Evolutionary conservation across 371 early-diverging fungal species (phyloP).

Genomic region (Chytridium lagenaria): DNA sequence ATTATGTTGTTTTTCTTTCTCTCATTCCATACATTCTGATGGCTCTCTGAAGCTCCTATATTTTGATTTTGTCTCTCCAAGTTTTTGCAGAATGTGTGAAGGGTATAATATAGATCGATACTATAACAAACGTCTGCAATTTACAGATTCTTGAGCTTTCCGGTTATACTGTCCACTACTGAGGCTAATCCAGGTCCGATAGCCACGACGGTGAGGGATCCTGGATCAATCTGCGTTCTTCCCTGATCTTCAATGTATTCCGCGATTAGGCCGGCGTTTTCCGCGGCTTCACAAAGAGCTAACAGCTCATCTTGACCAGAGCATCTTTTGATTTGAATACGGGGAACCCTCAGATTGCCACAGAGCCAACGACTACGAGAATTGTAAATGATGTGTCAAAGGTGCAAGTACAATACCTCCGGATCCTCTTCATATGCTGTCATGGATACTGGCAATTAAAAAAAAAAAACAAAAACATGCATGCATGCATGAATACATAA

Average conservation of each 20-base stretch:
- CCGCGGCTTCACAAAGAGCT: not conserved
- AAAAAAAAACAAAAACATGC: too few relatives aligned
- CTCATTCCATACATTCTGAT: too few relatives aligned
- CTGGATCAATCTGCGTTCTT: conserved; percentile 92
- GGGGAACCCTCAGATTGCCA: conserved; percentile 3
- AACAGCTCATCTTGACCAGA: not conserved
- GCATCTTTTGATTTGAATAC: not conserved
- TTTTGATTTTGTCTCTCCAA: too few relatives aligned
- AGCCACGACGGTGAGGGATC: conserved; percentile 89
- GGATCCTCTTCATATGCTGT: not conserved
- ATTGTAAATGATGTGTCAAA: not conserved
- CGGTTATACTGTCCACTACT: not conserved
- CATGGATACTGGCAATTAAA: too few relatives aligned
- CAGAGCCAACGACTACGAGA: not conserved
- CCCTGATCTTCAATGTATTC: conserved; percentile 80
- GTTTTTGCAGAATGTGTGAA: too few relatives aligned
- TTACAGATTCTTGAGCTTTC: not conserved
- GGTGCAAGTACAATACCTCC: not conserved
- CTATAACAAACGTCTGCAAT: too few relatives aligned
- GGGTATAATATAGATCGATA: too few relatives aligned
- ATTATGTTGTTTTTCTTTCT: too few relatives aligned
- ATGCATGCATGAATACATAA: too few relatives aligned
- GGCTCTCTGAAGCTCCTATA: too few relatives aligned
- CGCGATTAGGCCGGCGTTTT: not conserved
- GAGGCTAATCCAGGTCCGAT: conserved; percentile 76